Conservation (phyloP, 768 basidiomycete species). For the Termitomyces heimii region DNA sequence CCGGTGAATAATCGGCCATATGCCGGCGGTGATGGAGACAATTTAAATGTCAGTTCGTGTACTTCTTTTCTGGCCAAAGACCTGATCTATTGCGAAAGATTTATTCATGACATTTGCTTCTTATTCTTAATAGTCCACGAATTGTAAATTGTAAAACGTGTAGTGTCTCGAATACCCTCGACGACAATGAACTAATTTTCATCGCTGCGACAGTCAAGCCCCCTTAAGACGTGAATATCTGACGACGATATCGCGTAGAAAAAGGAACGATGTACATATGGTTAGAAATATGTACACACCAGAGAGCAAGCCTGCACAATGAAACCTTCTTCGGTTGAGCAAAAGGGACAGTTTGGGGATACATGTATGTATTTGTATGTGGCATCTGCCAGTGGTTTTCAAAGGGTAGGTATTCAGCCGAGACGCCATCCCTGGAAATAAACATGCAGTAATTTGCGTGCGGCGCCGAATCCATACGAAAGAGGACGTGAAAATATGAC, state of each 20-base stretch:
- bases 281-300: background rate
- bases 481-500: background rate
- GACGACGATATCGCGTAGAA: background rate
- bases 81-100: background rate
- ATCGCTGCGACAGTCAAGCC: background rate
- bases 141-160: background rate
- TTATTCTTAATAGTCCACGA: background rate
- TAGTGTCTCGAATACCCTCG: background rate
- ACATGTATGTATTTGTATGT: background rate
- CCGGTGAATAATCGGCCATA: slow-evolving; percentile 7
- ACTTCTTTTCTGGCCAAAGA: background rate
- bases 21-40: background rate
- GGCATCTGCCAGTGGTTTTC: background rate
- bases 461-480: background rate
- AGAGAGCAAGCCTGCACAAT: background rate
- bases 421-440: background rate
- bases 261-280: background rate
- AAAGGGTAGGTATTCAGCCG: background rate
- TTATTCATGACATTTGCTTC: background rate
- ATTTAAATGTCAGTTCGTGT: background rate
- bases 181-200: background rate
- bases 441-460: background rate
- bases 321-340: background rate
- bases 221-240: background rate
- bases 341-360: background rate